Conservation (phyloP, 2,329 filamentous ascomycete species). For the Periconia sp. region DNA sequence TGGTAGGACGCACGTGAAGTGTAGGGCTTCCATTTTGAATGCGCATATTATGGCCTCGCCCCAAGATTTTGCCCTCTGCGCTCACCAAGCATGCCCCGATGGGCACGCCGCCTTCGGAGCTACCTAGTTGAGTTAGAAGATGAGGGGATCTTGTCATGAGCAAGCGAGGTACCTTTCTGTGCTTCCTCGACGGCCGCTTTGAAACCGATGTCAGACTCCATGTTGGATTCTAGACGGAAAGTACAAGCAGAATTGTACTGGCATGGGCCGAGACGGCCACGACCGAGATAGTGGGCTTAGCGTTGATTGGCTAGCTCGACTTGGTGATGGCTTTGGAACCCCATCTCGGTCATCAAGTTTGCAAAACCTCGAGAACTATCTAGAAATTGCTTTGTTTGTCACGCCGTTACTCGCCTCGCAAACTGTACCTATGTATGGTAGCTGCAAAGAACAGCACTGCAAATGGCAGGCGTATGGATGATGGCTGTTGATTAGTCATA, state of each 20-base stretch:
- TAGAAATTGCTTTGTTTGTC: too few species aligned
- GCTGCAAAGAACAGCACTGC: too few species aligned
- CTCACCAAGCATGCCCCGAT: conserved; percentile 66
- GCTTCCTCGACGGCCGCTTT: conserved; percentile 61
- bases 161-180: conserved; percentile 49
- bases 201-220: conserved; percentile 51
- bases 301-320: neutral
- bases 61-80: conserved; percentile 69
- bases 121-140: conserved; percentile 33
- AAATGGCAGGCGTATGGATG: too few species aligned
- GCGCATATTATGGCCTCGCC: conserved; percentile 73
- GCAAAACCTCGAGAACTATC: too few species aligned
- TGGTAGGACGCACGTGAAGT: conserved; percentile 62
- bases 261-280: neutral
- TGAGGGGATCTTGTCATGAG: neutral
- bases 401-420: too few species aligned
- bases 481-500: neutral
- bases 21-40: conserved; percentile 72
- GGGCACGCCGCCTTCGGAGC: conserved; percentile 60
- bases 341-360: too few species aligned
- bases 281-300: neutral
- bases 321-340: neutral
- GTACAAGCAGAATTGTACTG: neutral
- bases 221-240: conserved; percentile 4
- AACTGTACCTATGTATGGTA: too few species aligned